phyloP scores from a whole-genome alignment of 2,329 filamentous ascomycete genomes.

The Curvularia spicifera region DNA sequence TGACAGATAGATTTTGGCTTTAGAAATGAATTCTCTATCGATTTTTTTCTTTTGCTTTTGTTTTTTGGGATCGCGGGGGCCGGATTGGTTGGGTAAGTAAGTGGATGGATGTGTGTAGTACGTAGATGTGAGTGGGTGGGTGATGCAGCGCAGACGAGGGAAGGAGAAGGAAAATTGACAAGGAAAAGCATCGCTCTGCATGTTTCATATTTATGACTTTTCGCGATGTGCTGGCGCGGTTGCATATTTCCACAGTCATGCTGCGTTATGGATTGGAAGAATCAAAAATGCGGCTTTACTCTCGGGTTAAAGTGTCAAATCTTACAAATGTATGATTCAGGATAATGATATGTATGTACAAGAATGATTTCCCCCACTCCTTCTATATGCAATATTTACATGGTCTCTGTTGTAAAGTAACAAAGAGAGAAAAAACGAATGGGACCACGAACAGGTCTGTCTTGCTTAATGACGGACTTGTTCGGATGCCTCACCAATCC shows the following conservation, averaged over 20 bases:
- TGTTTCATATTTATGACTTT: not conserved
- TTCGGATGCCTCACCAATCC: not conserved
- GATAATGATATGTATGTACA: not conserved
- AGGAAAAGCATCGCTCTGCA: not conserved
- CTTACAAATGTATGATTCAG: not conserved
- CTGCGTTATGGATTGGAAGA: not conserved
- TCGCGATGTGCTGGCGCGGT: not conserved
- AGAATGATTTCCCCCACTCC: not conserved
- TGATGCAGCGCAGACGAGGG: not conserved
- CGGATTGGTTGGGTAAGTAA: not conserved
- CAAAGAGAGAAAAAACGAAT: not conserved
- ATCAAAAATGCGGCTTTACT: not conserved
- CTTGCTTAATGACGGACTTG: not conserved
- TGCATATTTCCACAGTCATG: not conserved
- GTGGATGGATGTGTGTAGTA: not conserved
- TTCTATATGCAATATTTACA: not conserved
- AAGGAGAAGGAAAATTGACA: not conserved
- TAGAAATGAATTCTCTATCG: not conserved
- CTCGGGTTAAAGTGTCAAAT: not conserved
- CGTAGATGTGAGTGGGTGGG: not conserved
- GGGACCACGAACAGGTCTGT: not conserved
- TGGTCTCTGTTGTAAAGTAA: not conserved
- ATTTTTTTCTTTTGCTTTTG: not conserved
- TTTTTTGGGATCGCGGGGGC: not conserved
- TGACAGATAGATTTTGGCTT: no score